These are phyloP conservation scores for Cyberlindnera suaveolens DNA, from an alignment of 805 yeast species.

Conservation along the genomic window DNA sequence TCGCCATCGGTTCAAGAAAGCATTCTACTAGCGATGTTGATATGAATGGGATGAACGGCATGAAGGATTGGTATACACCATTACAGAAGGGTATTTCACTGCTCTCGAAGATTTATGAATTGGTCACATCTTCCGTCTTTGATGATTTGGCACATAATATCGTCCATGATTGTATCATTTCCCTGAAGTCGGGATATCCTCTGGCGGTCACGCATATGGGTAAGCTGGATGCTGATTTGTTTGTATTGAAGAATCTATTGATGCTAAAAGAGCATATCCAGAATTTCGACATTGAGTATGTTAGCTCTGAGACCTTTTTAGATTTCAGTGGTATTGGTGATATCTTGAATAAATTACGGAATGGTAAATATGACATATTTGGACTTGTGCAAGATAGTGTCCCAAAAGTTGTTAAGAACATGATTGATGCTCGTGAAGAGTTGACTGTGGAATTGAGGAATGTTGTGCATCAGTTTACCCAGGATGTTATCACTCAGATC, in stretches of 20 bases:
- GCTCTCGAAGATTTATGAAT: constrained; percentile 71
- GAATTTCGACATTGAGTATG: constrained; percentile 74
- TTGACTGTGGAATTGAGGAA: constrained; percentile 67
- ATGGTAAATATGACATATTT: constrained; percentile 26
- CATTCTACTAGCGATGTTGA: neutral
- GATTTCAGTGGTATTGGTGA: constrained; percentile 75
- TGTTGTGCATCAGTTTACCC: constrained; percentile 55
- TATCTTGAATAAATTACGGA: constrained; percentile 37
- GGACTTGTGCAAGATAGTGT: constrained; percentile 59
- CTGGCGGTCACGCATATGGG: constrained; percentile 43
- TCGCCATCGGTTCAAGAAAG: constrained; percentile 40
- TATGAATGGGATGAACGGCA: constrained; percentile 19
- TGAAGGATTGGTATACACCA: constrained; percentile 59
- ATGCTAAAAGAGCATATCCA: constrained; percentile 63
- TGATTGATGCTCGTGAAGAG: constrained; percentile 74
- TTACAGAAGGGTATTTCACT: constrained; percentile 61
- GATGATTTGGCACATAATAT: constrained; percentile 86
- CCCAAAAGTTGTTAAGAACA: constrained; percentile 74
- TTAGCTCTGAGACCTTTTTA: constrained; percentile 62
- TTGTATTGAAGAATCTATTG: constrained; percentile 65
- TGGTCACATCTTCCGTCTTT: constrained; percentile 71
- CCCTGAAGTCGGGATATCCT: constrained; percentile 50
- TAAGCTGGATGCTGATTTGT: constrained; percentile 51
- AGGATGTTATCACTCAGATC: constrained; percentile 44
- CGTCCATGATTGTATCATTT: constrained; percentile 67